Evolutionary conservation across 2,329 filamentous ascomycete species (phyloP).

Genomic region (Neodidymelliopsis sp.): DNA sequence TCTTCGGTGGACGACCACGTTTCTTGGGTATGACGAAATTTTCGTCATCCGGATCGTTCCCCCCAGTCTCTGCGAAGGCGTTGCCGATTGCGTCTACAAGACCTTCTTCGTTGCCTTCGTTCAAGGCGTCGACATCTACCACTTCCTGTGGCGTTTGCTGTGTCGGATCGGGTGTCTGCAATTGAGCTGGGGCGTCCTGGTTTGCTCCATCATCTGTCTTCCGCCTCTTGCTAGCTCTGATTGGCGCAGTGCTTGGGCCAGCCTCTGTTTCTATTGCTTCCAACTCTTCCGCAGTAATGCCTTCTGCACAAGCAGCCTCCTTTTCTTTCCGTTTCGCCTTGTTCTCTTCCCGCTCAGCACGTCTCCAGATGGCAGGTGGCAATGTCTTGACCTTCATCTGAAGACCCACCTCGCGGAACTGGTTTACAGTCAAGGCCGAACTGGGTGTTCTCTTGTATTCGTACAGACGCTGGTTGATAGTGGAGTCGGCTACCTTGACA

Average conservation of each 20-base stretch:
- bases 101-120: constrained; percentile 30
- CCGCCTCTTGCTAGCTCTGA: constrained; percentile 33
- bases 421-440: constrained; percentile 83
- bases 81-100: constrained; percentile 29
- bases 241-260: constrained; percentile 17
- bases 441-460: constrained; percentile 91
- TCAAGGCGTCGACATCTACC: constrained; percentile 29
- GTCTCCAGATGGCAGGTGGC: constrained; percentile 81
- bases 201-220: constrained; percentile 32
- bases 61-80: constrained; percentile 29
- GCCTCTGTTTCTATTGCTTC: constrained; percentile 17
- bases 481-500: constrained; percentile 93
- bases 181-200: constrained; percentile 14
- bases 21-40: constrained; percentile 44
- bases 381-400: constrained; percentile 66
- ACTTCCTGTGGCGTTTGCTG: constrained; percentile 9
- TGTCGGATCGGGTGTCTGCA: constrained; percentile 11
- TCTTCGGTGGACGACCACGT: constrained; percentile 47
- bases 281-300: constrained; percentile 12
- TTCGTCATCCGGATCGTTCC: constrained; percentile 30
- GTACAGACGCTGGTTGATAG: constrained; percentile 87
- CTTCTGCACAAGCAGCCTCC: constrained; percentile 15
- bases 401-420: constrained; percentile 77
- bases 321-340: constrained; percentile 39
- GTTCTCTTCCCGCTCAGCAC: constrained; percentile 59